phyloP scores from a whole-genome alignment of 768 basidiomycete species.

The Lactarius indigo region DNA sequence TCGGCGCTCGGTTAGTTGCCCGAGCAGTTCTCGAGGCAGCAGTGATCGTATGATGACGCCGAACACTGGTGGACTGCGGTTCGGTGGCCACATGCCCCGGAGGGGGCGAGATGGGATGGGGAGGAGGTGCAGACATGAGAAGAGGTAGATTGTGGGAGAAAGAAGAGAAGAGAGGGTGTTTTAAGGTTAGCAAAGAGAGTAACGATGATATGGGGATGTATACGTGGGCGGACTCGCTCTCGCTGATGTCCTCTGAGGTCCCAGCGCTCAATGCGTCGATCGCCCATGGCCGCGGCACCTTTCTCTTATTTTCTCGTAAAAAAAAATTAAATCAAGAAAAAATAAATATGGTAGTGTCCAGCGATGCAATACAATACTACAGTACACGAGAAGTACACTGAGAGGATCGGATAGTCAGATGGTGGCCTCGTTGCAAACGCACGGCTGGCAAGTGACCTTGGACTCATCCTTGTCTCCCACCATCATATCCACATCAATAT shows the following conservation, averaged over 20 bases:
- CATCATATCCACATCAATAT: neutral
- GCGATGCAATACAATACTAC: no score
- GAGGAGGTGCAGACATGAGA: conserved; percentile 20
- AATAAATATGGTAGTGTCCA: neutral
- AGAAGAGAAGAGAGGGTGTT: neutral
- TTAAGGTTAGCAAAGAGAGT: conserved; percentile 1
- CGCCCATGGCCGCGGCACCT: neutral
- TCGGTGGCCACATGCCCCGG: conserved; percentile 9
- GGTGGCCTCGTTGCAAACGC: conserved; percentile 12
- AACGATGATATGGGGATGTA: neutral
- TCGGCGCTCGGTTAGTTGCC: conserved; percentile 18
- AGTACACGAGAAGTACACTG: neutral
- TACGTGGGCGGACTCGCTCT: neutral
- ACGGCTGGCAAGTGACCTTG: neutral
- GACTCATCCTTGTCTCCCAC: neutral
- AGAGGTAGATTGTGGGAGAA: conserved; percentile 1
- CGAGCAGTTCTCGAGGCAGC: conserved; percentile 23
- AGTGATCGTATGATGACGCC: conserved; percentile 27
- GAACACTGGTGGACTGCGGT: conserved; percentile 17
- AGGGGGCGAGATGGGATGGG: conserved; percentile 25
- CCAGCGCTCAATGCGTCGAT: neutral
- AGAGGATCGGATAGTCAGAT: neutral
- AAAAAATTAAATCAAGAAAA: neutral
- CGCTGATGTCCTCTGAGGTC: neutral
- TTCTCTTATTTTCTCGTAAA: neutral